These are phyloP conservation scores for Linnemannia exigua DNA, from an alignment of 192 early-diverging fungal species.

Conservation along the genomic window DNA sequence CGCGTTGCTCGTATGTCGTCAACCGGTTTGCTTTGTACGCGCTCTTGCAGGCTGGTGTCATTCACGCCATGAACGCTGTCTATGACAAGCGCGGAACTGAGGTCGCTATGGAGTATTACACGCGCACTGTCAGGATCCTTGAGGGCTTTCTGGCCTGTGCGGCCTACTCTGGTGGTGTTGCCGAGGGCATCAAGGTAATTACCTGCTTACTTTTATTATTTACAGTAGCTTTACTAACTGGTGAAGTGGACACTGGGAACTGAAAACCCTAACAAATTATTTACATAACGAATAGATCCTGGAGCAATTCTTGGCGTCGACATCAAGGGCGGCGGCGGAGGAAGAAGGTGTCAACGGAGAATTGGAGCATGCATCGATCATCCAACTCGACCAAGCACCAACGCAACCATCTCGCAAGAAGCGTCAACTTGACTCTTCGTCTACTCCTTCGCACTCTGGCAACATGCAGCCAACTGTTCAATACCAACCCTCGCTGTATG, in stretches of 20 bases:
- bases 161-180: slow-evolving; percentile 42
- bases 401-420: slow-evolving; percentile 27
- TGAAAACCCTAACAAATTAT: neutral
- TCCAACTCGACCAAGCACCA: slow-evolving; percentile 5
- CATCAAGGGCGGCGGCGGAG: slow-evolving; percentile 45
- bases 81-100: slow-evolving; percentile 49
- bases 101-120: slow-evolving; percentile 48
- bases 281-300: slow-evolving; percentile 29
- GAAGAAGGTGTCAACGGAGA: slow-evolving; percentile 17
- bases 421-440: slow-evolving; percentile 22
- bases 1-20: slow-evolving; percentile 39
- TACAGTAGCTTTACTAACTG: neutral
- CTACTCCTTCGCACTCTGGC: neutral
- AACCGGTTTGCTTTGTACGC: slow-evolving; percentile 52
- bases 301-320: slow-evolving; percentile 49
- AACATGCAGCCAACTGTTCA: slow-evolving; percentile 5
- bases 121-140: slow-evolving; percentile 34
- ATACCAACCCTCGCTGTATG: slow-evolving; percentile 2
- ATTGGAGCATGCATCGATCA: neutral
- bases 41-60: slow-evolving; percentile 50
- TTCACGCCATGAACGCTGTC: slow-evolving; percentile 50
- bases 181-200: slow-evolving; percentile 56
- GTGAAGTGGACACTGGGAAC: neutral
- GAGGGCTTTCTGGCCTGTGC: slow-evolving; percentile 22
- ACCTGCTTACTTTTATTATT: neutral